These are phyloP conservation scores for Fraxinus platypoda DNA, from an alignment of 305 asterid species.

Conservation along the genomic window DNA sequence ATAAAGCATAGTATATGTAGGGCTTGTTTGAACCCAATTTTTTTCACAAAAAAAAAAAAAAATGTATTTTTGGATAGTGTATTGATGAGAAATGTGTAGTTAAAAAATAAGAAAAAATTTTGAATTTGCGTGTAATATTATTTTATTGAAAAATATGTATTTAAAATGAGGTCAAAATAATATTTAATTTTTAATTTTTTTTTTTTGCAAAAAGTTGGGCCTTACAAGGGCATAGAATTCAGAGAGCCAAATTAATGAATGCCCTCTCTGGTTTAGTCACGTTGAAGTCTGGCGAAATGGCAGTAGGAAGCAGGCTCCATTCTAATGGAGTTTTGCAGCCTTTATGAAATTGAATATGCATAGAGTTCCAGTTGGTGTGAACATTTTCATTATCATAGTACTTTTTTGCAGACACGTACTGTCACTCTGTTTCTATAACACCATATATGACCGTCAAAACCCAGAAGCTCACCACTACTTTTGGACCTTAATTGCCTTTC, in stretches of 20 bases:
- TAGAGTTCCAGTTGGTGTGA: not conserved
- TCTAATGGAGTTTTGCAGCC: not conserved
- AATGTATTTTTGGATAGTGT: too few species aligned
- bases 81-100: too few species aligned
- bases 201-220: too few species aligned
- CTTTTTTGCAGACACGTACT: not conserved
- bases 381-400: not conserved
- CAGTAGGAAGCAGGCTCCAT: not conserved
- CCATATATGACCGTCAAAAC: not conserved
- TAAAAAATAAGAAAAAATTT: too few species aligned
- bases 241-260: not conserved
- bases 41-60: too few species aligned
- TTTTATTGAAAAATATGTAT: too few species aligned
- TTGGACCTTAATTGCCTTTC: not conserved
- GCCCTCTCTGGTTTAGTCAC: not conserved
- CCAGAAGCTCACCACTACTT: not conserved
- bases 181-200: too few species aligned
- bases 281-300: not conserved
- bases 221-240: not conserved
- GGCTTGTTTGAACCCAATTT: too few species aligned
- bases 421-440: not conserved
- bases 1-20: too few species aligned
- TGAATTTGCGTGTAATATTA: too few species aligned
- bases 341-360: not conserved
- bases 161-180: too few species aligned